A percentile compares a stretch with the other conserved stretches of the same genome.
Evolutionary conservation across 2,329 filamentous ascomycete genomes (phyloP).

Genomic region (Fusarium ambrosium): DNA sequence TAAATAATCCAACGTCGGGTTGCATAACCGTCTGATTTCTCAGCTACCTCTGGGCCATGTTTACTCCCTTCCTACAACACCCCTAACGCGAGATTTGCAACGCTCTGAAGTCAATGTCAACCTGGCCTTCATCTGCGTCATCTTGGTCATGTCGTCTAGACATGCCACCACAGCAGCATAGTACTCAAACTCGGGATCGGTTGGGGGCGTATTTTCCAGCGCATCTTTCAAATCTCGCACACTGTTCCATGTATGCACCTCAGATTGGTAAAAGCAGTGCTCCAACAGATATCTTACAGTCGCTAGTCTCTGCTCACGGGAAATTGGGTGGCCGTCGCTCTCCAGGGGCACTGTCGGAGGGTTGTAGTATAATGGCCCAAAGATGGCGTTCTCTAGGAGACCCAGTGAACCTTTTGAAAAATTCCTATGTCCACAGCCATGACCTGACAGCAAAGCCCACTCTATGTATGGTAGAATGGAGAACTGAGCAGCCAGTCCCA

Average conservation of each 20-base stretch:
- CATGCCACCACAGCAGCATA: neutral
- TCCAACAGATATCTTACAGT: neutral
- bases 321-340: neutral
- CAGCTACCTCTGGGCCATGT: fast-evolving
- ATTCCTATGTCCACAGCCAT: neutral
- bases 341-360: neutral
- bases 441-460: neutral
- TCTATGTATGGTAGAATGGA: neutral
- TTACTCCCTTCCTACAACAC: neutral
- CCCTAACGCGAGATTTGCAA: neutral
- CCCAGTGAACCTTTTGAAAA: neutral
- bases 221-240: neutral
- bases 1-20: too few relatives aligned
- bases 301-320: neutral
- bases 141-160: neutral
- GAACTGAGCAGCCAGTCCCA: neutral
- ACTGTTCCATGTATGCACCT: neutral
- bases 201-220: neutral
- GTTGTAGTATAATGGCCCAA: neutral
- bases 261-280: neutral
- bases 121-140: neutral
- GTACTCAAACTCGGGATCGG: neutral
- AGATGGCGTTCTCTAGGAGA: neutral
- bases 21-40: neutral
- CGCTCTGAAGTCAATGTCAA: neutral